phyloP scores from a whole-genome alignment of 495 filamentous ascomycete genomes.

The Peziza echinospora region DNA sequence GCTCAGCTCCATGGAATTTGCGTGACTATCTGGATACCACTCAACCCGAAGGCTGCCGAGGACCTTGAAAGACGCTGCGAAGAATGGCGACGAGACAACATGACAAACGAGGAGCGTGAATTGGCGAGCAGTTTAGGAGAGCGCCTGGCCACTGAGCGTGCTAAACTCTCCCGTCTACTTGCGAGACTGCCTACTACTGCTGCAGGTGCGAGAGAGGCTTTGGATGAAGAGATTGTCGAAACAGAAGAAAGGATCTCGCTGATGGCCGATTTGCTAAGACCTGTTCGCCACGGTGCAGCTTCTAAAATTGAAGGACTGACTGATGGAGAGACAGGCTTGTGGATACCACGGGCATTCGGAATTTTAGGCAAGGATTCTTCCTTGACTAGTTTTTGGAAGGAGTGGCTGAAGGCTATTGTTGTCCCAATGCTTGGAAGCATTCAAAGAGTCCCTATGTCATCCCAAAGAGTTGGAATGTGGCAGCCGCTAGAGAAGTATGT shows the following conservation, averaged over 20 bases:
- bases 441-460: conserved; percentile 63
- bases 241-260: conserved; percentile 92
- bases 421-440: conserved; percentile 88
- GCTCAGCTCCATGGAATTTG: conserved; percentile 81
- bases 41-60: conserved; percentile 60
- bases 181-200: conserved; percentile 57
- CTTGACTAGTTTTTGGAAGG: conserved; percentile 91
- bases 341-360: conserved; percentile 87
- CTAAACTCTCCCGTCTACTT: conserved; percentile 70
- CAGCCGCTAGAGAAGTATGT: conserved; percentile 93
- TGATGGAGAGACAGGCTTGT: conserved; percentile 86
- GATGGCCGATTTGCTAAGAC: conserved; percentile 87
- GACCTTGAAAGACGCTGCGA: conserved; percentile 82
- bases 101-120: conserved; percentile 89
- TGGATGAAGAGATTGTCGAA: conserved; percentile 86
- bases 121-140: conserved; percentile 82
- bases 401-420: conserved; percentile 80
- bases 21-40: conserved; percentile 77
- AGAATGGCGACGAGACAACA: conserved; percentile 80
- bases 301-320: conserved; percentile 95
- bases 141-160: conserved; percentile 68
- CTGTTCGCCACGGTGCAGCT: conserved; percentile 79
- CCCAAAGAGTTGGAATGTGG: conserved; percentile 84
- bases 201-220: conserved; percentile 57
- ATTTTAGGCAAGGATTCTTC: conserved; percentile 69